Evolutionary conservation across 2,329 filamentous ascomycete genomes (phyloP), one percentile per base, ranked within the genome.

Genomic region (Alternaria tenuissima): DNA sequence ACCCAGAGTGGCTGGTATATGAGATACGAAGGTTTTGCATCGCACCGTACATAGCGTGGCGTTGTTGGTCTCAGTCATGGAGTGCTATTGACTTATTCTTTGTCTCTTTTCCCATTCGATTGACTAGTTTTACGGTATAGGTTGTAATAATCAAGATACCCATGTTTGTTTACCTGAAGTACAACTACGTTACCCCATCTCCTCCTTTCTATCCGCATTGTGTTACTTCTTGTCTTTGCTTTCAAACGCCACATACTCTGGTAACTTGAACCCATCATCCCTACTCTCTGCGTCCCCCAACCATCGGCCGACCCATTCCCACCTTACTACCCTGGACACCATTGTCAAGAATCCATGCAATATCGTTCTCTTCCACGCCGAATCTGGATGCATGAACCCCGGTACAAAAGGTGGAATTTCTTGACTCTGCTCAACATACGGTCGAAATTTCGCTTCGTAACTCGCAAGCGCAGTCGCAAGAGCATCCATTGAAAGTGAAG

Each of bases 261-360:
- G 47, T n/a, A 51, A 34, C 14, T 34, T 34, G 20, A 51, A 51
- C 20, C 30, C 47, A 26, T 51, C 30, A 14, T 51, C 32, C 47
- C 47, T 26, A 11, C 30, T 49, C 30, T 49, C 46, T 18, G 46
- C 30, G 32, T 36, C 46, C 5, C 28, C 46, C 18, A 49, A 11
- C 47, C 30, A 34, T 12, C 28, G 30, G 7, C 30, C 47, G 8
- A 36, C 22, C 30, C 47, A 51, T 30, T 34, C 18, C 30, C 28
- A 38, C 14, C 18, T 24, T 16, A 38, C 7, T n/a, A 64, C 36
- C 49, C 59, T 62, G 5, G 30, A 38, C 7, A 36, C 44, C n/a
- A 47, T 5, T 11, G 6, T 47, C 26, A 32, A 32, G 30, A 32
- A 32, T 32, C 30, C 30, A 32, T 32, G 30, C 9, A 32, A 46